Percentiles rank a stretch among this genome's conserved stretches.
phyloP scores from a whole-genome alignment of 257 asterid genomes.

The Solanum clarkiae region DNA sequence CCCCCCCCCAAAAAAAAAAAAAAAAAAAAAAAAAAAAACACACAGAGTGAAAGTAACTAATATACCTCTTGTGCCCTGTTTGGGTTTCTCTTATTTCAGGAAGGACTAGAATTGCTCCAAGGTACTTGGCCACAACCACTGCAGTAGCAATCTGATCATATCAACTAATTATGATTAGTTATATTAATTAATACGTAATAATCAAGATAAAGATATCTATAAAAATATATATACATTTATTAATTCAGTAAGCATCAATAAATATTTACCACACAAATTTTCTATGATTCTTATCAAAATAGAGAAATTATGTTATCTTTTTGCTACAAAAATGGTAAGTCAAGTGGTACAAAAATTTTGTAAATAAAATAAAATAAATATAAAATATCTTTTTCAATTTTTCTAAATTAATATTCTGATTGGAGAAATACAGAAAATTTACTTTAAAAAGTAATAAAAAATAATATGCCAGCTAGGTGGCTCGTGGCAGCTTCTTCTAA shows the following conservation, averaged over 20 bases:
- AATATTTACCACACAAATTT: too few relatives aligned
- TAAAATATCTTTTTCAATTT: too few relatives aligned
- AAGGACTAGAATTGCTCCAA: slow-evolving; percentile 54
- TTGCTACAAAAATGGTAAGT: not conserved
- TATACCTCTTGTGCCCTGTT: slow-evolving; percentile 21
- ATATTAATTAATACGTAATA: too few relatives aligned
- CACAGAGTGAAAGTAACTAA: not conserved
- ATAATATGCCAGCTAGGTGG: not conserved
- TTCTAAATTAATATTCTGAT: too few relatives aligned
- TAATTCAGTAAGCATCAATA: not conserved
- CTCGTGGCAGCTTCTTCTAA: not conserved
- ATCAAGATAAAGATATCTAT: too few relatives aligned
- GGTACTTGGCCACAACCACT: slow-evolving; percentile 35
- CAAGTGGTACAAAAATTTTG: not conserved
- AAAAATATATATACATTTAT: not conserved
- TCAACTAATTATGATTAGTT: too few relatives aligned
- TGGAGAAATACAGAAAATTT: too few relatives aligned
- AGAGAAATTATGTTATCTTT: not conserved
- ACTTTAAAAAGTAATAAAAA: too few relatives aligned
- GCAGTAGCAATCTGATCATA: slow-evolving; percentile 44
- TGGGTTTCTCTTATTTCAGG: slow-evolving; percentile 37
- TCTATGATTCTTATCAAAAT: too few relatives aligned
- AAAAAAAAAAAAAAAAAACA: too few relatives aligned
- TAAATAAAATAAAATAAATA: too few relatives aligned
- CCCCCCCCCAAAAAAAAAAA: too few relatives aligned